Evolutionary conservation across 208 protist species (phyloP), one percentile per base, ranked within the genome.

Genomic region (Trypanosoma lewisi): DNA sequence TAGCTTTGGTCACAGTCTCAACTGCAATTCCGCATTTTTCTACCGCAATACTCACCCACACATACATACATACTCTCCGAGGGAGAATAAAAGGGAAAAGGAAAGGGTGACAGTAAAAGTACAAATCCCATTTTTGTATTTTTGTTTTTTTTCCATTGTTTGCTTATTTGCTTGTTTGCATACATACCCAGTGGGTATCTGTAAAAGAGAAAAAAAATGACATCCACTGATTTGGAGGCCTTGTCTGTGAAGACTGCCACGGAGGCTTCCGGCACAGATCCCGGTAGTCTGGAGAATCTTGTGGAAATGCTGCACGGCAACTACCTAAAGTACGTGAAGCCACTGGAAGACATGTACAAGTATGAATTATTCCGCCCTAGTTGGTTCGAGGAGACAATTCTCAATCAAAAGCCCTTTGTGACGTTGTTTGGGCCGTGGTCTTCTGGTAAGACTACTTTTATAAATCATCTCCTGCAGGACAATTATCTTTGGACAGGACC

Each of bases 351-450:
- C 27, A 78, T 83, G 72, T 93, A 89, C 67, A 73, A 70, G 34
- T 93, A 83, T 56, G 72, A 87, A 23, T 50, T 74, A 4, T 79
- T 93, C 39, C 50, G 58, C 28, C 80, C 86, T 1, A 72, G 67
- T 39, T 82, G 75, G 73, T 93, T 86, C 67, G 77, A 87, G 41
- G 82, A 89, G 31, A 78, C 77, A 11, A 80, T 93, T 33, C 56
- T 74, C 28, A 83, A 82, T 68, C 61, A 81, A 58, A 76, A 74
- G 12, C 86, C 86, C 11, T 82, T 85, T 58, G 61, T 93, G 57
- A 85, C 74, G 2, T 73, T 93, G 44, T 88, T 93, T 49, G 86
- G 86, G 0, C 86, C 86, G 16, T 93, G 82, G 82, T 93, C 86
- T 6, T 49, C 82, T 16, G 86, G 86, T 53, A 93, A 93, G 66